Evolutionary conservation across 805 yeast species (phyloP), one percentile per base, ranked within the genome.

Genomic region (Yamadazyma olivae): DNA sequence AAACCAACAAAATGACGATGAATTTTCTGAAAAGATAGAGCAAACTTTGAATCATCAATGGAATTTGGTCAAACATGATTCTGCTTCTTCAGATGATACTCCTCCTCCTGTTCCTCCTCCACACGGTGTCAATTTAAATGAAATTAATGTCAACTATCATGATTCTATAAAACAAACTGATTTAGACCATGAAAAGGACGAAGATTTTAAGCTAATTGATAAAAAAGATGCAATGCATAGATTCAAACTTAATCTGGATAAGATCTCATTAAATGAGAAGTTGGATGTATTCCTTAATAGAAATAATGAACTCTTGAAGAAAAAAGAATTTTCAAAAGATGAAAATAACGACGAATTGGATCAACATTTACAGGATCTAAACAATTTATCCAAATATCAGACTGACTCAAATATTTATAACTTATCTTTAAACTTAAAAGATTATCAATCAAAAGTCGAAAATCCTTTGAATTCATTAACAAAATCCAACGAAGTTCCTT

Each of bases 191-290:
- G 44, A 50, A n/a, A 49, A 42, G 14, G 29, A 45, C 8, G 56
- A 52, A 28, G 19, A 16, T 4, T 26, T 36, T 17, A 30, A 18
- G 18, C 8, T 12, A 4, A 15, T 39, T 2, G 43, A 42, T 28
- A 36, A 32, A 17, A 25, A 39, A 3, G 32, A 29, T n/a, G 30
- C 49, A 1, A 37, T 54, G 15, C 45, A 47, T 12, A 36, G 43
- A 7, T 37, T 50, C 33, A 53, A 46, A 31, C 40, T 56, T 22
- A 49, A 52, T 36, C 46, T 47, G 49, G 39, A 60, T 50, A 51
- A 58, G 56, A 32, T 66, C 27, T 51, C 69, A 2, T 51, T 74
- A 26, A 68, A 68, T 41, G 71, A 74, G 41, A 71, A 68, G 46
- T 54, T 74, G 37, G 71, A 69, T 37, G 56, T 72, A 2, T 69